Conservation (phyloP, 345 rosid species). For the Carallia brachiata region DNA sequence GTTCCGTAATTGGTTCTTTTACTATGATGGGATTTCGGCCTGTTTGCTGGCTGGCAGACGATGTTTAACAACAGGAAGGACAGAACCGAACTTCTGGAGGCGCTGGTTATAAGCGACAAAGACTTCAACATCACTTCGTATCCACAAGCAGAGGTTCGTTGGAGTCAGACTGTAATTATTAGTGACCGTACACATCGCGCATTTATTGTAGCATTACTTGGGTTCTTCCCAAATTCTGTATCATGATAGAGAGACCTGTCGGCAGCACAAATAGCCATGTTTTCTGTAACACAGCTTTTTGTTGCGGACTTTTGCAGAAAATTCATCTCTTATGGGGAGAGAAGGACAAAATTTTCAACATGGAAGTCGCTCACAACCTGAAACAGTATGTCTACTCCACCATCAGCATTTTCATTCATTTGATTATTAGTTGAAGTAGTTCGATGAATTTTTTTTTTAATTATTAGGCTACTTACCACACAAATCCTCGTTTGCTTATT, state of each 20-base stretch:
- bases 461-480: no score
- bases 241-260: no score
- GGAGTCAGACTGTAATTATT: no score
- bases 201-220: no score
- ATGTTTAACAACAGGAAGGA: slow-evolving; percentile 27
- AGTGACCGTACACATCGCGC: no score
- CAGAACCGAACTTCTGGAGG: slow-evolving; percentile 38
- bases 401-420: neutral
- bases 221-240: no score
- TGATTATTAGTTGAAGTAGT: neutral
- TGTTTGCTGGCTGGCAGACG: slow-evolving; percentile 11
- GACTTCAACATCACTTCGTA: slow-evolving; percentile 13
- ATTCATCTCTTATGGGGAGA: slow-evolving; percentile 32
- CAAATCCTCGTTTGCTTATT: no score
- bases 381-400: slow-evolving; percentile 24
- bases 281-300: no score
- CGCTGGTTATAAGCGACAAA: slow-evolving; percentile 25
- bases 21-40: no score
- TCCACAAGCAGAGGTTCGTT: slow-evolving; percentile 20
- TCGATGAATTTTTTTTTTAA: no score
- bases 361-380: slow-evolving; percentile 13
- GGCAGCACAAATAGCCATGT: no score
- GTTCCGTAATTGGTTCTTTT: neutral
- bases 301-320: slow-evolving; percentile 7
- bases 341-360: slow-evolving; percentile 22